Base-by-base conservation (phyloP, 192 early-diverging fungal genomes). In the Geranomyces variabilis region DNA sequence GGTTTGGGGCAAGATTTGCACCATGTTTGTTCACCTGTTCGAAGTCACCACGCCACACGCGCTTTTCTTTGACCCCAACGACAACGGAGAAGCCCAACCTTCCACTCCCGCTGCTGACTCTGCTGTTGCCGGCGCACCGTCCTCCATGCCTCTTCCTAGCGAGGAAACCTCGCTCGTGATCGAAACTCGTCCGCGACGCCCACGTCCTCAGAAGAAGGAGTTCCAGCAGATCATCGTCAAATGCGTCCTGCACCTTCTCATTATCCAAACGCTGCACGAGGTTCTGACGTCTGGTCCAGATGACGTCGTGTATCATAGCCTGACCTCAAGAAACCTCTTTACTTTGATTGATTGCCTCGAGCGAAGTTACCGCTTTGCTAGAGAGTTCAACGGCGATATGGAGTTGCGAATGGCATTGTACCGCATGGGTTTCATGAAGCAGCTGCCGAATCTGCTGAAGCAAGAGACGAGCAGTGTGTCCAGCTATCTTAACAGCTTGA, bases 231-330 rank as follows among this genome's bases (percentile, higher is more conserved):
- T 93, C 24, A 93, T 94, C 66, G 87, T 93, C 24, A 94, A 94
- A 75, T 97, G 95, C 78, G 88, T 94, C 0, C 77, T 93, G 41
- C 95, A 97, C 64, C 81, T 95, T 56, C 82, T 93, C 63, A 78
- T 97, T 21, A 94, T 97, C 58, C 93, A 95, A 74, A 96, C 93
- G 0, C 76, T 97, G 31, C 89, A 92, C 70, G 93, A 96, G 64
- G 81, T 95, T 19, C 55, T 82, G 36, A 47, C 81, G 26, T 72
- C 80, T 36, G 79, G 77, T 9, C 75, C 78, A 3, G 59, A 77
- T 28, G 77, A 84, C 49, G 73, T 73, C 66, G 85, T 92, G 19
- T 90, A 91, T 82, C 70, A 75, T 55, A 73, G 80, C 24, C 67
- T 90, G 29, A 77, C 80, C 31, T 75, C 83, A 22, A 44, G 80